Percentiles rank a stretch among this genome's conserved stretches.
Evolutionary conservation across 2,329 filamentous ascomycete genomes (phyloP).

Genomic region (Trichoderma brevicompactum): DNA sequence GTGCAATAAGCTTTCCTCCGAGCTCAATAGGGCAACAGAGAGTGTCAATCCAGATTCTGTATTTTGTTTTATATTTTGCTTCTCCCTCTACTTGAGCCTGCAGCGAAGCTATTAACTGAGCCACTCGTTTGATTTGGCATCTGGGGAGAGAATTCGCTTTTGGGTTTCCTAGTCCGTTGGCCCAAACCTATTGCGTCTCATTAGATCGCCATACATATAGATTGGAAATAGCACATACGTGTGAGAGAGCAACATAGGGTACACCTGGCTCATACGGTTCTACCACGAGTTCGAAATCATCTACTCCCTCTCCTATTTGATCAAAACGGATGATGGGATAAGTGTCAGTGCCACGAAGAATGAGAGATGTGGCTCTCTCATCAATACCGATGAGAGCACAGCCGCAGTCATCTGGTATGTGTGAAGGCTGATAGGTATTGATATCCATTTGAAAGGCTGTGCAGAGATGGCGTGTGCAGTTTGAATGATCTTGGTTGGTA

Average conservation of each 20-base stretch:
- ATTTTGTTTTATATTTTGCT: constrained; percentile 14
- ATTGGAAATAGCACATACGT: constrained; percentile 35
- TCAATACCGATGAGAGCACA: constrained; percentile 36
- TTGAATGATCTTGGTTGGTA: constrained; percentile 33
- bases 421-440: constrained; percentile 36
- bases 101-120: constrained; percentile 34
- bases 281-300: constrained; percentile 32
- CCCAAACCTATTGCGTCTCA: constrained; percentile 39
- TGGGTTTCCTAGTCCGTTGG: constrained; percentile 43
- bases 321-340: constrained; percentile 33
- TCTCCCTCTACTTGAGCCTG: constrained; percentile 21
- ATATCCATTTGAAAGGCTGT: constrained; percentile 40
- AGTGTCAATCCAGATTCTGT: constrained; percentile 43
- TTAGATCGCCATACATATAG: neutral
- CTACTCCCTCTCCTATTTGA: constrained; percentile 11
- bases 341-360: constrained; percentile 31
- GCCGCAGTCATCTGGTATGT: constrained; percentile 32
- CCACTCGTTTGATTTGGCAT: constrained; percentile 40
- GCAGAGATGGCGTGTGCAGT: constrained; percentile 37
- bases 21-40: constrained; percentile 41
- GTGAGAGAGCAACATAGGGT: constrained; percentile 43
- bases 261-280: constrained; percentile 34
- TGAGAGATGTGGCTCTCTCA: constrained; percentile 28
- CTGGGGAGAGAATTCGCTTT: constrained; percentile 38
- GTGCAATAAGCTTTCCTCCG: constrained; percentile 37